Evolutionary conservation across 495 filamentous ascomycete species (phyloP).

Genomic region (Talaromyces wortmannii): DNA sequence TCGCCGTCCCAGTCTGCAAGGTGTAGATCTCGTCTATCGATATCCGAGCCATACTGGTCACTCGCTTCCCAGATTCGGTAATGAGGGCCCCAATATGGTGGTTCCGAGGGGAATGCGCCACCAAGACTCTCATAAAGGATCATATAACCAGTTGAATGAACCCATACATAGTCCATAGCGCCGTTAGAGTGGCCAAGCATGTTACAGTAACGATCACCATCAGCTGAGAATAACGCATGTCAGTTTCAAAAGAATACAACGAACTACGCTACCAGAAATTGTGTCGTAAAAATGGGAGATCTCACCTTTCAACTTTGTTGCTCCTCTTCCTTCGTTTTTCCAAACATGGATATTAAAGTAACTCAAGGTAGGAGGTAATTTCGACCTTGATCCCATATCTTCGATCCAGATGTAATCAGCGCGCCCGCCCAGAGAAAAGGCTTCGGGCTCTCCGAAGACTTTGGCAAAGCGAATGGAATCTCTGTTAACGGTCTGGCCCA

Average conservation of each 20-base stretch:
- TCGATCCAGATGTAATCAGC: conserved; percentile 4
- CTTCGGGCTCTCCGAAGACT: neutral
- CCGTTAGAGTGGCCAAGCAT: conserved; percentile 1
- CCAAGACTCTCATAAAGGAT: conserved; percentile 1
- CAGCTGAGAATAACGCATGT: neutral
- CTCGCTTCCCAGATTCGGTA: conserved; percentile 3
- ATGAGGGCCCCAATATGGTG: conserved; percentile 5
- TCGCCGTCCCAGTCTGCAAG: conserved; percentile 21
- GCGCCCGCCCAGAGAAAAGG: neutral
- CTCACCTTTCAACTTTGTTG: conserved; percentile 5
- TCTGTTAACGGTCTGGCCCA: neutral
- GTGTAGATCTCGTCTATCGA: conserved; percentile 17
- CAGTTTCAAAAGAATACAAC: too few species aligned
- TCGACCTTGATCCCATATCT: neutral
- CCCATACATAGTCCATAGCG: conserved; percentile 3
- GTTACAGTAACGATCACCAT: conserved; percentile 2
- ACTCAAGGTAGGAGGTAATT: neutral
- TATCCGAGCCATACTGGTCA: neutral
- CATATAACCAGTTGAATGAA: conserved; percentile 3
- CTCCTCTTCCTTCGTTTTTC: conserved; percentile 10
- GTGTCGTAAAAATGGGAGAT: neutral
- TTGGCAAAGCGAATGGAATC: neutral
- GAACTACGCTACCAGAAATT: too few species aligned
- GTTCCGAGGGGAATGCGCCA: conserved; percentile 2
- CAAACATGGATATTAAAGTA: conserved; percentile 4